These are phyloP conservation scores for Cystobasidiaceae sp. DNA, from an alignment of 1,284 basidiomycete species.

Conservation along the genomic window DNA sequence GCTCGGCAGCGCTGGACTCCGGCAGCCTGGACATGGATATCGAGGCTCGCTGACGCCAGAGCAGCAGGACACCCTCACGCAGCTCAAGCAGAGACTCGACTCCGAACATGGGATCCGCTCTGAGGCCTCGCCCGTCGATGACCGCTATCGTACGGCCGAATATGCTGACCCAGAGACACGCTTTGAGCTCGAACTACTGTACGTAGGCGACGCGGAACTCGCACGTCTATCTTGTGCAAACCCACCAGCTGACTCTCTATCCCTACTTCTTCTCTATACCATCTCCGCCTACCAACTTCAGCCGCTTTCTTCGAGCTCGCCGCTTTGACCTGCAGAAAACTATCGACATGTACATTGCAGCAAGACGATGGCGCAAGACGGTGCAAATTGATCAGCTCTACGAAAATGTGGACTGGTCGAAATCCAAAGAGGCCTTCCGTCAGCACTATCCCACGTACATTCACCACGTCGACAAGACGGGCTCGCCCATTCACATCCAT, in stretches of 20 bases:
- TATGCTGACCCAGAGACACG: constrained; percentile 1
- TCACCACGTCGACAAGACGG: constrained; percentile 11
- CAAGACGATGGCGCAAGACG: neutral
- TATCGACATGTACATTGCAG: constrained; percentile 19
- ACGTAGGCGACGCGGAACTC: neutral
- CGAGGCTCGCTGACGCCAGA: neutral
- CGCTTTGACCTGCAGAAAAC: constrained; percentile 9
- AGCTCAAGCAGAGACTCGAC: constrained; percentile 9
- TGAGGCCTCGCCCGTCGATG: neutral
- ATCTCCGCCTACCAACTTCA: neutral
- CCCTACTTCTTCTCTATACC: neutral
- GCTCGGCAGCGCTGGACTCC: neutral
- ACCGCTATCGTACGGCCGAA: neutral
- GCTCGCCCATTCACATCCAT: constrained; percentile 18
- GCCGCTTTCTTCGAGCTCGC: constrained; percentile 21
- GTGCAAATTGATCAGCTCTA: constrained; percentile 12
- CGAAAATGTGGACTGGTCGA: neutral
- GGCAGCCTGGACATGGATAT: neutral
- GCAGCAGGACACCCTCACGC: constrained; percentile 10
- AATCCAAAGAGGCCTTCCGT: neutral
- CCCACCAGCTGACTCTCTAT: no score
- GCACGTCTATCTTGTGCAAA: neutral
- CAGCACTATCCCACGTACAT: constrained; percentile 3
- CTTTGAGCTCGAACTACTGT: constrained; percentile 21
- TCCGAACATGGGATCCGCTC: neutral